Conservation (phyloP, 768 basidiomycete genomes). For the Collybiopsis luxurians region DNA sequence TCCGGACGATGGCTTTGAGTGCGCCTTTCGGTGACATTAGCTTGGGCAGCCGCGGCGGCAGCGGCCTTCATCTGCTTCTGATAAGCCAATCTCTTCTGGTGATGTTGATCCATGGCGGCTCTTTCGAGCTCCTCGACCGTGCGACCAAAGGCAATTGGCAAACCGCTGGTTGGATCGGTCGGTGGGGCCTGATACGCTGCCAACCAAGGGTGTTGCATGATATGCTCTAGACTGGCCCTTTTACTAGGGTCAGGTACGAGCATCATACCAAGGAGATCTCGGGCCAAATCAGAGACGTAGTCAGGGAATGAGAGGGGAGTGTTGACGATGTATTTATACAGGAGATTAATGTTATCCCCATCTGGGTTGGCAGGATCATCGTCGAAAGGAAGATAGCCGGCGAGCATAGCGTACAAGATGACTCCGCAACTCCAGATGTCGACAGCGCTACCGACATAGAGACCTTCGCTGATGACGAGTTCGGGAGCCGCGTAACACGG, state of each 20-base stretch:
- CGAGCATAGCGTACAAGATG: slow-evolving; percentile 95
- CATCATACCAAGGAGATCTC: slow-evolving; percentile 86
- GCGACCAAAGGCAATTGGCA: slow-evolving; percentile 53
- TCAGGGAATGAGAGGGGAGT: slow-evolving; percentile 97
- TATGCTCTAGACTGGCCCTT: slow-evolving; percentile 69
- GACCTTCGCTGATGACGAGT: slow-evolving; percentile 94
- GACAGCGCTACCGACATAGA: slow-evolving; percentile 95
- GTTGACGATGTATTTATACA: slow-evolving; percentile 98
- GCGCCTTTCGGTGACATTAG: slow-evolving; percentile 28
- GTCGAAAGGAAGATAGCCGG: slow-evolving; percentile 97
- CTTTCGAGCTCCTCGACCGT: slow-evolving; percentile 77
- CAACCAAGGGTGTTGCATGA: slow-evolving; percentile 93
- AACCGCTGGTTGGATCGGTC: slow-evolving; percentile 24
- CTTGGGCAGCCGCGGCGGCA: slow-evolving; percentile 23
- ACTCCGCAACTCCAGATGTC: slow-evolving; percentile 98
- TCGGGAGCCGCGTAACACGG: slow-evolving; percentile 99
- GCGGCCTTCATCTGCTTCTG: slow-evolving; percentile 74
- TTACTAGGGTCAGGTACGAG: slow-evolving; percentile 88
- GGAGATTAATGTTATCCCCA: slow-evolving; percentile 97
- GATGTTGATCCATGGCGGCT: slow-evolving; percentile 81
- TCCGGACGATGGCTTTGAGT: slow-evolving; percentile 59
- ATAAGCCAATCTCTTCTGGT: slow-evolving; percentile 77
- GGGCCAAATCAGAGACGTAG: slow-evolving; percentile 81
- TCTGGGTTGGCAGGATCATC: slow-evolving; percentile 99
- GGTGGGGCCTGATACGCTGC: slow-evolving; percentile 48